Evolutionary conservation across 495 filamentous ascomycete genomes (phyloP), one percentile per base, ranked within the genome.

Genomic region (Penicillium lividum): DNA sequence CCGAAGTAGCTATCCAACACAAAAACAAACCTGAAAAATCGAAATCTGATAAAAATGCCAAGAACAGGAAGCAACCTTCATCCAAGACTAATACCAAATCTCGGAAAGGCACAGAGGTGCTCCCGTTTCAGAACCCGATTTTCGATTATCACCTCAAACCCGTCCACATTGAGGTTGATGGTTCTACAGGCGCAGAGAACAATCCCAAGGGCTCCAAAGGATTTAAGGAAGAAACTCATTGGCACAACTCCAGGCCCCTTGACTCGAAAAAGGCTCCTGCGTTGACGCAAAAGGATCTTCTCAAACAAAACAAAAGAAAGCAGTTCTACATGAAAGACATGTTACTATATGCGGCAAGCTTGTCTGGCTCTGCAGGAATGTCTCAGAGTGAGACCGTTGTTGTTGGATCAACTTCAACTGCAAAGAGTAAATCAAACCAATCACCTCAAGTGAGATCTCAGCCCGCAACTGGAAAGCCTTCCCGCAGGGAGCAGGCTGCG

Each of bases 331-430:
- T 69, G 68, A 49, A 61, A 3, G 61, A 60, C 33, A 89, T 89
- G 71, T 75, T 73, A 47, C 72, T 76, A 3, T 93, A 92, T 67
- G 86, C 89, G 2, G 87, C 82, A 10, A 90, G 87, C 70, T 72
- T 93, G 7, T 5, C 13, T n/a, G 47, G 40, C 11, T 51, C 52
- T 13, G 13, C 56, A 11, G 48, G 49, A 22, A 15, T 34, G 6
- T 46, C 16, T 9, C 29, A 49, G 3, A 15, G 27, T 3, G 58
- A 60, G 4, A 49, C 29, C 9, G 54, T 60, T 7, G 13, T 60
- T 43, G 53, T 34, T 45, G 58, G 36, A 27, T 7, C 57, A 7
- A 31, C 38, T 60, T 62, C 11, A 30, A 30, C 13, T 16, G 11
- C 13, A 40, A 16, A 16, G 2, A 15, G 15, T n/a, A 40, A 40